phyloP scores from a whole-genome alignment of 2,329 filamentous ascomycete species.

The Monilinia fructicola region DNA sequence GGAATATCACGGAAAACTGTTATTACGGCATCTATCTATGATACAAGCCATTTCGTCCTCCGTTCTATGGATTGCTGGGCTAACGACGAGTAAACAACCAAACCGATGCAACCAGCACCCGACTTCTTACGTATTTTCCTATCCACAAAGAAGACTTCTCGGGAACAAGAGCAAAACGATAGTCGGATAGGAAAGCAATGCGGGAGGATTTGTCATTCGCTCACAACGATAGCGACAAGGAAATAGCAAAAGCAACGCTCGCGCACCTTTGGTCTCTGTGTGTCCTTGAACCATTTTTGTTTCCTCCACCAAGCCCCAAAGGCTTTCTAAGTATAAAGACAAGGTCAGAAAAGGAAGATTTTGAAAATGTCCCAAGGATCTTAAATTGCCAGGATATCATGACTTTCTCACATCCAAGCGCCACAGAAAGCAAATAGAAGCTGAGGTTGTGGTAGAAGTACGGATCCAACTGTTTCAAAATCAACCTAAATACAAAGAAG shows the following conservation, averaged over 20 bases:
- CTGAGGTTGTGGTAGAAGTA: slow-evolving; percentile 14
- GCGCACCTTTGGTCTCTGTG: background rate
- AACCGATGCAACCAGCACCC: background rate
- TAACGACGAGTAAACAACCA: background rate
- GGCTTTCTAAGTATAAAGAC: slow-evolving; percentile 17
- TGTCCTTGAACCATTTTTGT: slow-evolving; percentile 3
- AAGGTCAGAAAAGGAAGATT: background rate
- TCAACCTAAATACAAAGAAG: slow-evolving; percentile 26
- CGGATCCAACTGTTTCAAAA: slow-evolving; percentile 27
- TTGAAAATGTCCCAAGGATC: background rate
- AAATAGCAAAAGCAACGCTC: background rate
- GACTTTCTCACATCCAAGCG: slow-evolving; percentile 9
- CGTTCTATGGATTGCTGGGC: background rate
- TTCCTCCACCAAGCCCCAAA: slow-evolving; percentile 12
- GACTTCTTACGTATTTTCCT: background rate
- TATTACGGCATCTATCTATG: slow-evolving; percentile 13
- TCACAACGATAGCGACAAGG: background rate
- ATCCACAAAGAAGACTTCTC: background rate
- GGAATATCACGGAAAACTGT: background rate
- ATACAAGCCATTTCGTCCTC: background rate
- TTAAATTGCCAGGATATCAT: background rate
- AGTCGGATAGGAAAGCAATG: background rate
- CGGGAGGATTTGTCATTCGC: background rate
- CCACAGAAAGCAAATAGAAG: slow-evolving; percentile 12
- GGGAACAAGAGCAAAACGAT: background rate